Conservation (phyloP, 257 asterid genomes). For the Paulownia fortunei region DNA sequence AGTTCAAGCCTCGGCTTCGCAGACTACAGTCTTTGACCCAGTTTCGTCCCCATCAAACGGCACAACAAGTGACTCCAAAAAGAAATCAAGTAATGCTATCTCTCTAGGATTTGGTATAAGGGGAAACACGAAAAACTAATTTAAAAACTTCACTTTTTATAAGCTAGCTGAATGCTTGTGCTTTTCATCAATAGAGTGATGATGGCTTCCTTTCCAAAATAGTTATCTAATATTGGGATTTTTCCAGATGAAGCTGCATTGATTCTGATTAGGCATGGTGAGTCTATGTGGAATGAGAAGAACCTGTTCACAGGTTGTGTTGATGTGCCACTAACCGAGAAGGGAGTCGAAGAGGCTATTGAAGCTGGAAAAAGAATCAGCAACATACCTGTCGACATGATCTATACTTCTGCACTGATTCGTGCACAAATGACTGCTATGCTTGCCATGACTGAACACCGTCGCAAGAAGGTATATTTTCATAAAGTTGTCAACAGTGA, state of each 20-base stretch:
- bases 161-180: neutral
- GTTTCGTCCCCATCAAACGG: slow-evolving; percentile 61
- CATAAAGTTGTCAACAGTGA: neutral
- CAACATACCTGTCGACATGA: slow-evolving; percentile 90
- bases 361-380: slow-evolving; percentile 98
- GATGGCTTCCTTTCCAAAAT: neutral
- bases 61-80: slow-evolving; percentile 56
- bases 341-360: slow-evolving; percentile 95
- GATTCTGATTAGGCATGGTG: slow-evolving; percentile 94
- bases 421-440: slow-evolving; percentile 99
- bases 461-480: slow-evolving; percentile 80
- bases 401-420: slow-evolving; percentile 84
- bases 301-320: slow-evolving; percentile 98
- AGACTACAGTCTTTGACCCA: slow-evolving; percentile 53
- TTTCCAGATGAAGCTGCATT: slow-evolving; percentile 85
- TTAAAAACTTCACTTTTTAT: neutral
- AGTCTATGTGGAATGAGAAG: slow-evolving; percentile 99
- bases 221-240: neutral
- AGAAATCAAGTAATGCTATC: slow-evolving; percentile 69
- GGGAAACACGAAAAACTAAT: neutral
- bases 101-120: neutral
- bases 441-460: slow-evolving; percentile 99
- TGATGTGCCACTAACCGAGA: slow-evolving; percentile 89
- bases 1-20: slow-evolving; percentile 65
- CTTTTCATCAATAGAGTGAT: neutral